Conservation (phyloP, 768 basidiomycete genomes). For the Phaeotremella skinneri region DNA sequence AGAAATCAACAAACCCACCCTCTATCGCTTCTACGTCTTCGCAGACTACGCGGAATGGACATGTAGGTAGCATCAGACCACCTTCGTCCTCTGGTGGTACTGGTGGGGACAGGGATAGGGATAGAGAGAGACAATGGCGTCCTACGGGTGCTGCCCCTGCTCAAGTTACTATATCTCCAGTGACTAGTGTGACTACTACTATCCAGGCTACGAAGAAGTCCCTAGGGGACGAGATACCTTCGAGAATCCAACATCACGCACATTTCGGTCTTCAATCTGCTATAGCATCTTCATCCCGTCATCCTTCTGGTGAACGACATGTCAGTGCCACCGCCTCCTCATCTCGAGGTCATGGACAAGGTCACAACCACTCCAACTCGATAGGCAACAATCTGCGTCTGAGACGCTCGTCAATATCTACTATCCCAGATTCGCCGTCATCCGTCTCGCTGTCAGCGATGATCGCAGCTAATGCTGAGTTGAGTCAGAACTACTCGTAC, state of each 20-base stretch:
- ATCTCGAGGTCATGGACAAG: background rate
- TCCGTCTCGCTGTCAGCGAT: constrained; percentile 44
- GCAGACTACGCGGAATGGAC: background rate
- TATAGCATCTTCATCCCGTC: constrained; percentile 18
- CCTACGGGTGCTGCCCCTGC: constrained; percentile 39
- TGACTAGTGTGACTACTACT: constrained; percentile 40
- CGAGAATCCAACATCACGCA: constrained; percentile 11
- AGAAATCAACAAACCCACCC: background rate
- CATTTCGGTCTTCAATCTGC: constrained; percentile 23
- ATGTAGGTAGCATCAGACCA: background rate
- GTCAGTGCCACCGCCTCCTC: background rate
- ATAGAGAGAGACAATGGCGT: constrained; percentile 35
- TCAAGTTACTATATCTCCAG: constrained; percentile 41
- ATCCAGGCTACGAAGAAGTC: constrained; percentile 22
- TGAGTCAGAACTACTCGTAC: constrained; percentile 38
- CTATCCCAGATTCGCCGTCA: constrained; percentile 43
- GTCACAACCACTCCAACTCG: constrained; percentile 29
- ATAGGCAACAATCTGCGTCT: constrained; percentile 18
- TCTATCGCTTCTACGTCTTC: background rate
- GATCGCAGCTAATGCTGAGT: constrained; percentile 41
- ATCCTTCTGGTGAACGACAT: background rate
- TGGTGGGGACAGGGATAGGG: background rate
- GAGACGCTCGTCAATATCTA: constrained; percentile 39
- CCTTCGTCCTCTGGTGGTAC: background rate
- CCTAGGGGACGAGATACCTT: background rate